phyloP scores from a whole-genome alignment of 2,329 filamentous ascomycete genomes.

The Talaromyces albobiverticillius region DNA sequence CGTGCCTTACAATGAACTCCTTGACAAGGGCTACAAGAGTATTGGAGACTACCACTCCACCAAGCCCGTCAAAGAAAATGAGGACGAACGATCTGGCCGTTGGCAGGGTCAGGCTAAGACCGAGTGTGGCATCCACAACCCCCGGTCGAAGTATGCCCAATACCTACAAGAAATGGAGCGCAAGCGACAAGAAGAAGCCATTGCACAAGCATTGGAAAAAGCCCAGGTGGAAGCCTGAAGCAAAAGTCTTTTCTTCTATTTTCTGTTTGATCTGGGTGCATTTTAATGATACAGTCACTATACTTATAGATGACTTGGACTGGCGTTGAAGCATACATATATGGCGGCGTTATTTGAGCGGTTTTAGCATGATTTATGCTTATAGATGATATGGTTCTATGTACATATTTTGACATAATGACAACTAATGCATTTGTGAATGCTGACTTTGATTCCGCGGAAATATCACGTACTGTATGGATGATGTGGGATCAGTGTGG shows the following conservation, averaged over 20 bases:
- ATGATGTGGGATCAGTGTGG: no score
- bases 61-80: constrained; percentile 79
- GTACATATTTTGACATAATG: constrained; percentile 4
- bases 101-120: constrained; percentile 98
- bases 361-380: neutral
- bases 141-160: constrained; percentile 86
- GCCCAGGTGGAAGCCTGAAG: constrained; percentile 22
- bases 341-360: constrained; percentile 11
- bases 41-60: constrained; percentile 98
- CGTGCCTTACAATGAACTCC: constrained; percentile 88
- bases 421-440: neutral
- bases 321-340: constrained; percentile 3
- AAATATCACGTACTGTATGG: no score
- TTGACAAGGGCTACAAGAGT: constrained; percentile 96
- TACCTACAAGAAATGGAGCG: constrained; percentile 72
- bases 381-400: constrained; percentile 5
- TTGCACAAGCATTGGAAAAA: constrained; percentile 43
- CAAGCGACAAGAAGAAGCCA: constrained; percentile 60
- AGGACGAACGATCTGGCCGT: constrained; percentile 92
- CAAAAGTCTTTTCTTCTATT: neutral
- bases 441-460: no score
- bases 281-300: neutral
- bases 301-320: neutral
- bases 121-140: constrained; percentile 98
- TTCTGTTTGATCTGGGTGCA: no score